A percentile compares a stretch with the other conserved stretches of the same genome.
phyloP scores from a whole-genome alignment of 768 basidiomycete species.

The Tylopilus subfusipes region DNA sequence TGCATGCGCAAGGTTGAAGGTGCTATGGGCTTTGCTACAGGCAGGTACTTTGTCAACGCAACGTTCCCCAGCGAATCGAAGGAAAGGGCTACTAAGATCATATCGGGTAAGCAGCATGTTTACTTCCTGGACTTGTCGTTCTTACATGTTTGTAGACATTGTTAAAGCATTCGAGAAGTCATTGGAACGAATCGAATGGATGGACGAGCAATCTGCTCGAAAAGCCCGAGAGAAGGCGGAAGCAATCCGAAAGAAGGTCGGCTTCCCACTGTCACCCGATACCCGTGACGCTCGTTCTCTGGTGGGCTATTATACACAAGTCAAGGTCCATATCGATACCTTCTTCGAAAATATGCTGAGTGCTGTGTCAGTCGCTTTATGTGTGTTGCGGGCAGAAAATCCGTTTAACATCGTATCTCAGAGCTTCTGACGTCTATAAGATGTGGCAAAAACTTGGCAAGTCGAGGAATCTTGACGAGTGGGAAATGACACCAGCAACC shows the following conservation, averaged over 20 bases:
- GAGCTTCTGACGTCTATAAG: slow-evolving; percentile 58
- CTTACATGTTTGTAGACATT: slow-evolving; percentile 50
- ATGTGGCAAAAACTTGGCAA: slow-evolving; percentile 75
- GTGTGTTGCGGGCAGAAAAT: not conserved
- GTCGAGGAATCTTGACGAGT: slow-evolving; percentile 62
- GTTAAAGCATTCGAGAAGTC: slow-evolving; percentile 80
- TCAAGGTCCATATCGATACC: slow-evolving; percentile 59
- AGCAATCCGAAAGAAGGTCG: slow-evolving; percentile 72
- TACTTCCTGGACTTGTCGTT: not conserved
- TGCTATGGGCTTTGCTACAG: slow-evolving; percentile 83
- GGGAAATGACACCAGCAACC: slow-evolving; percentile 86
- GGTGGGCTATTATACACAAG: slow-evolving; percentile 65
- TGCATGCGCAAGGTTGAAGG: slow-evolving; percentile 72
- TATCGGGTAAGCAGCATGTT: slow-evolving; percentile 50
- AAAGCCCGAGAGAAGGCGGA: slow-evolving; percentile 82
- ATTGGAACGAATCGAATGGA: slow-evolving; percentile 77
- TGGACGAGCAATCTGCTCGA: slow-evolving; percentile 78
- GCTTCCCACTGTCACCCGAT: slow-evolving; percentile 86
- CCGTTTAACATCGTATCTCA: slow-evolving; percentile 25
- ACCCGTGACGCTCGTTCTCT: slow-evolving; percentile 69
- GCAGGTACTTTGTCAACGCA: slow-evolving; percentile 83
- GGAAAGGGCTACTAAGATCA: slow-evolving; percentile 77
- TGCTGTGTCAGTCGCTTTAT: slow-evolving; percentile 41
- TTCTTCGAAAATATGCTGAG: slow-evolving; percentile 86
- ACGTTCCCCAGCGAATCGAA: slow-evolving; percentile 78